Evolutionary conservation across 768 basidiomycete species (phyloP).

Genomic region (Calocybe cyanea): DNA sequence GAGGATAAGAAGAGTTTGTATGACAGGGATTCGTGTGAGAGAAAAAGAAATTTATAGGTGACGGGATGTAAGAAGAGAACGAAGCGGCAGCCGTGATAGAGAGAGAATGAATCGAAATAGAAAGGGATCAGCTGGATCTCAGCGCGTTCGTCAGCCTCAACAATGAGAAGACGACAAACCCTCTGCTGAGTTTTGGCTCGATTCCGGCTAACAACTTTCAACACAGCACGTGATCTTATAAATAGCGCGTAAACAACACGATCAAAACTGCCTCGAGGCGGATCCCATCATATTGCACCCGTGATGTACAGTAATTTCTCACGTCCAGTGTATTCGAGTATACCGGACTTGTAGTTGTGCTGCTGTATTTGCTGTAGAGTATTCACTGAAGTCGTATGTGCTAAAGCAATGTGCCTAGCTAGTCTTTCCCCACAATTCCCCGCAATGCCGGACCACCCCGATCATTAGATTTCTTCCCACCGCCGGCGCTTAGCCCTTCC

Average conservation of each 20-base stretch:
- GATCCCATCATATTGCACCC: no score
- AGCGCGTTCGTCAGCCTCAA: constrained; percentile 36
- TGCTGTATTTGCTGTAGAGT: no score
- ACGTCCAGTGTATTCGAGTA: no score
- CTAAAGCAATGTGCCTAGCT: no score
- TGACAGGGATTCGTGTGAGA: constrained; percentile 16
- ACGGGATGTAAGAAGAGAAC: constrained; percentile 16
- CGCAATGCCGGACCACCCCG: no score
- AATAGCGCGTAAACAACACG: constrained; percentile 34
- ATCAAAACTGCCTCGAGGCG: constrained; percentile 13
- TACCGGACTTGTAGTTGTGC: no score
- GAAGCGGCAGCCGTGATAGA: constrained; percentile 14
- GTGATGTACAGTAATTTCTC: no score
- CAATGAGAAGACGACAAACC: constrained; percentile 22
- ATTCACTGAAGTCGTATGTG: no score
- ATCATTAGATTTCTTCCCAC: no score
- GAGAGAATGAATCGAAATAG: constrained; percentile 20
- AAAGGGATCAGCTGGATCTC: constrained; percentile 23
- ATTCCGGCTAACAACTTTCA: constrained; percentile 14
- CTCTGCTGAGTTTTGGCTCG: constrained; percentile 13
- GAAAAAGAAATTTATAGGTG: constrained; percentile 26
- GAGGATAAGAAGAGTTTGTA: constrained; percentile 20
- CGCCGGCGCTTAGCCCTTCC: constrained; percentile 36
- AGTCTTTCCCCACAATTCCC: no score
- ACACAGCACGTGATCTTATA: constrained; percentile 31